These are phyloP conservation scores for Codiaeum variegatum DNA, from an alignment of 441 rosid genomes.

Conservation along the genomic window DNA sequence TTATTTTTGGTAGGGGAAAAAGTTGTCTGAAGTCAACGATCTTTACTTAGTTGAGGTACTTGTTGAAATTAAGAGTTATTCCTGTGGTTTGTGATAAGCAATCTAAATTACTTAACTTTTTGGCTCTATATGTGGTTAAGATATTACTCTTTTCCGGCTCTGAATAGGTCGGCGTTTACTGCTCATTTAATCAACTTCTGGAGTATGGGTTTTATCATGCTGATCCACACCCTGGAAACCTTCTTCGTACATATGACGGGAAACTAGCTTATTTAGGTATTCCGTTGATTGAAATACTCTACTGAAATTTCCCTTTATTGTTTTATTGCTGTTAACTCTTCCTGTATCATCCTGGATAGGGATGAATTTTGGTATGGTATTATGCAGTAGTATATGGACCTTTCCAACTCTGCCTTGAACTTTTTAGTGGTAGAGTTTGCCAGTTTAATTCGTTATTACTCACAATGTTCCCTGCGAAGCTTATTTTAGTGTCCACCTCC, in stretches of 20 bases:
- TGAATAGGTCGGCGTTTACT: constrained; percentile 86
- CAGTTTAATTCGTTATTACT: neutral
- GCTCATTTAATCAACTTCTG: constrained; percentile 92
- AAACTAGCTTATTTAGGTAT: constrained; percentile 90
- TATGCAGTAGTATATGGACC: neutral
- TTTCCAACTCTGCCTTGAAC: neutral
- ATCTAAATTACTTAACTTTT: neutral
- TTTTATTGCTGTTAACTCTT: neutral
- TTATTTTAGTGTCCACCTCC: neutral
- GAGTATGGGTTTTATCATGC: constrained; percentile 97
- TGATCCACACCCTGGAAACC: constrained; percentile 98
- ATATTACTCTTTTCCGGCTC: constrained; percentile 20
- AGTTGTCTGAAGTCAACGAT: constrained; percentile 76
- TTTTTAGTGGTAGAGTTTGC: neutral
- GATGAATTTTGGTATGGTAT: neutral
- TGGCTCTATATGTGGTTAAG: constrained; percentile 11
- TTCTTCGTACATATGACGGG: constrained; percentile 82
- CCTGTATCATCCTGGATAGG: neutral
- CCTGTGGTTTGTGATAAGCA: constrained; percentile 13
- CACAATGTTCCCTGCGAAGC: neutral
- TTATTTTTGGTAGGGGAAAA: constrained; percentile 58
- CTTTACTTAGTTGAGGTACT: constrained; percentile 74
- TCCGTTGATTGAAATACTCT: constrained; percentile 10
- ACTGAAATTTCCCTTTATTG: neutral
- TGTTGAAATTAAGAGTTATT: constrained; percentile 19